Base-by-base conservation (phyloP, 129 eudicot species). In the Ambrosia artemisiifolia region DNA sequence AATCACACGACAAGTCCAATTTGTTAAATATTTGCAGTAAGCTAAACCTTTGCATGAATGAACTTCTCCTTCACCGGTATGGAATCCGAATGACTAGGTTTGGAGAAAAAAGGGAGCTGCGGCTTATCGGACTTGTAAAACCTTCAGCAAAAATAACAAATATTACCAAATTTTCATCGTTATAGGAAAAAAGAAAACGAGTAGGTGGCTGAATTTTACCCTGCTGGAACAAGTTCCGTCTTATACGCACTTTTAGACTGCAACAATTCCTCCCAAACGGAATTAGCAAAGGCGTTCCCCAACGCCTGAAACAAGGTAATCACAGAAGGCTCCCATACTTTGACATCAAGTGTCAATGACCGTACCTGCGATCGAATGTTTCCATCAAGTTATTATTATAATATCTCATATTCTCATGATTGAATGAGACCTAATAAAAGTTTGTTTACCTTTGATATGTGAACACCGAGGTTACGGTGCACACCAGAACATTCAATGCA, bases 401-500 rank as follows among this genome's bases (percentile, higher is more conserved):
- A 24, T 54, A 24, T 54, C 54, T 18, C 14, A 24, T 24, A 24
- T 24, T 55, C 65, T 19, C 11, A 32, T 32, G 50, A 38, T 10
- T 13, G 28, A 44, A 53, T 8, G 16, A 76, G 24, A 53, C 35
- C 18, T 11, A 71, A 53, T 7, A 6, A 5, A 19, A 32, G 10
- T 65, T 44, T 40, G 59, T 56, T 74, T 71, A 93, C 98, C 95
- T 93, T 93, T 42, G 98, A 93, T 80, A 93, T 87, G 82, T 93
- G 98, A 72, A 93, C 98, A 63, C 98, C 98, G 54, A 93, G 98
- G 82, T 93, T 93, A 71, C 98, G 92, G 84, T 93, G 98, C 65
- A 93, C 98, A 42, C 98, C 98, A 38, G 98, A 93, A 87, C 98
- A 93, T 74, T 93, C 98, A 51, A 93, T 93, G 84, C 98, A 93